Conservation (phyloP, 192 early-diverging fungal genomes). For the Ambispora gerdemannii region DNA sequence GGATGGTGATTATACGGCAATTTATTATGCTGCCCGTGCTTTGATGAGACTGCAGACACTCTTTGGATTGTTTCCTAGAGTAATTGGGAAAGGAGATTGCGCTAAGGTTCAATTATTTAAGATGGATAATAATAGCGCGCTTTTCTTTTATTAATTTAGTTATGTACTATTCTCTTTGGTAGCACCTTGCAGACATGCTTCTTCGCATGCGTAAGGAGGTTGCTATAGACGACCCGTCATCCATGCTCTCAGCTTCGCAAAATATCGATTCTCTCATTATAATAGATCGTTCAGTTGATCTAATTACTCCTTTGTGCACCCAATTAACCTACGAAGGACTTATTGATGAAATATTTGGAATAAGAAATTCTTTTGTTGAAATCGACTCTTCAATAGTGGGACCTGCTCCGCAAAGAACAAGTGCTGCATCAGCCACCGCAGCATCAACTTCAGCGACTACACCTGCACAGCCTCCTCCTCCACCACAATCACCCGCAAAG, state of each 20-base stretch:
- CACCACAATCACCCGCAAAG: conserved; percentile 43
- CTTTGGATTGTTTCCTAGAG: conserved; percentile 85
- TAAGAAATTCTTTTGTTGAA: conserved; percentile 71
- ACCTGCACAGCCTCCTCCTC: conserved; percentile 5
- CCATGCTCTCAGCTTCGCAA: conserved; percentile 57
- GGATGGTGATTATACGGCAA: conserved; percentile 73
- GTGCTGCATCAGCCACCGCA: conserved; percentile 30
- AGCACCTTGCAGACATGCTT: conserved; percentile 70
- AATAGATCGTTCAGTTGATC: conserved; percentile 85
- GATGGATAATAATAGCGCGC: no score
- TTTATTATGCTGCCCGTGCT: conserved; percentile 72
- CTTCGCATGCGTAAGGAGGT: conserved; percentile 82
- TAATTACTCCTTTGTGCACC: conserved; percentile 89
- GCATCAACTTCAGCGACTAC: conserved; percentile 32
- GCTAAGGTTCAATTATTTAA: no score
- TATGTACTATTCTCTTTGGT: background rate
- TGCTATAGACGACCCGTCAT: conserved; percentile 50
- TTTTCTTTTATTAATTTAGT: no score
- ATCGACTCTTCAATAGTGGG: conserved; percentile 64
- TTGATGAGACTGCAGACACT: conserved; percentile 87
- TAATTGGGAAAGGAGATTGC: conserved; percentile 85
- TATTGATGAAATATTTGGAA: conserved; percentile 90
- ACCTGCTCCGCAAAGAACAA: conserved; percentile 34
- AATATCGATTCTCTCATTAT: conserved; percentile 81
- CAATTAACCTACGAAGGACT: conserved; percentile 97